Conservation (phyloP, 768 basidiomycete genomes). For the Serpula lacrymans region DNA sequence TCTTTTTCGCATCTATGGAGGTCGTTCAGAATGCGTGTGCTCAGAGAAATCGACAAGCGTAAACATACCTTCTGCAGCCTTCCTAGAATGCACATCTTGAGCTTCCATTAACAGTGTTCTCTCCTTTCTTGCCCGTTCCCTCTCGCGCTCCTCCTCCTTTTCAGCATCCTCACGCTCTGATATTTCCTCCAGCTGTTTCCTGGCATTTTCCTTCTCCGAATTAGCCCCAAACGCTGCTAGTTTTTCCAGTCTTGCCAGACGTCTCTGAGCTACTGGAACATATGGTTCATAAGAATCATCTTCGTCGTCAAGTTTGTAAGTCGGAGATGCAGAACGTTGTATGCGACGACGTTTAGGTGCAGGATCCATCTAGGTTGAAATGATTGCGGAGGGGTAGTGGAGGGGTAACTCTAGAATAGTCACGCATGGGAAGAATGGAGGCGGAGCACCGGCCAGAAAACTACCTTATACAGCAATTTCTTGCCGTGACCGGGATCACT, state of each 20-base stretch:
- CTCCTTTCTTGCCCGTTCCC: constrained; percentile 78
- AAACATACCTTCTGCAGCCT: constrained; percentile 71
- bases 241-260: constrained; percentile 76
- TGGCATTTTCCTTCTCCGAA: constrained; percentile 49
- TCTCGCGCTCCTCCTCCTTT: constrained; percentile 71
- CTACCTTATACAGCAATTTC: too few species aligned
- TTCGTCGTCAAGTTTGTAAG: constrained; percentile 64
- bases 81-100: constrained; percentile 87
- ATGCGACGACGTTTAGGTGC: constrained; percentile 49
- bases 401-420: too few species aligned
- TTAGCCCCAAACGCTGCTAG: constrained; percentile 60
- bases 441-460: too few species aligned
- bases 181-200: constrained; percentile 51
- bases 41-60: background rate
- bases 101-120: constrained; percentile 89
- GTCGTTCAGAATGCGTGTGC: constrained; percentile 13
- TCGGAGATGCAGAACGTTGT: constrained; percentile 55
- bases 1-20: constrained; percentile 76
- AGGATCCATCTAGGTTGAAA: constrained; percentile 25
- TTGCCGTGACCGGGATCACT: too few species aligned
- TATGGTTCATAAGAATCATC: constrained; percentile 76
- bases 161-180: constrained; percentile 67
- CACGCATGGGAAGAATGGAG: too few species aligned
- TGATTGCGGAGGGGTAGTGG: too few species aligned
- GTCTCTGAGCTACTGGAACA: constrained; percentile 80